Conservation (phyloP, 176 grass and related monocot species). For the Oryza australiensis region DNA sequence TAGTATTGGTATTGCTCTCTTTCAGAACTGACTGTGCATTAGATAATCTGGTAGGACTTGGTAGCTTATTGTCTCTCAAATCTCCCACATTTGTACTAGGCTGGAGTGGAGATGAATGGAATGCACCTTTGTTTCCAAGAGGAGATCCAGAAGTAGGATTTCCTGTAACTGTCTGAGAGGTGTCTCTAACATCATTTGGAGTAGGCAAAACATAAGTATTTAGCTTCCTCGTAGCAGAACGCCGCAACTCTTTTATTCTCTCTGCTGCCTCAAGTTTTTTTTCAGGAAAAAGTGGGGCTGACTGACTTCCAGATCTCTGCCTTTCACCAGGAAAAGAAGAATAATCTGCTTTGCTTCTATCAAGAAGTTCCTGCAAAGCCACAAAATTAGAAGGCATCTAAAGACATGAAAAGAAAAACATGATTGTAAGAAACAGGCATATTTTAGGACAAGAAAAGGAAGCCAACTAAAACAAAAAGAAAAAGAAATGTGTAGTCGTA, state of each 20-base stretch:
- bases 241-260: constrained; percentile 59
- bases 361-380: constrained; percentile 62
- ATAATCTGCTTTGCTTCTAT: constrained; percentile 62
- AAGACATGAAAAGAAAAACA: constrained; percentile 1
- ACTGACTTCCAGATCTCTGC: constrained; percentile 64
- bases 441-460: not conserved
- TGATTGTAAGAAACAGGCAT: not conserved
- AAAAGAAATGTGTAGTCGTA: not conserved
- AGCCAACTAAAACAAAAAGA: not conserved
- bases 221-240: constrained; percentile 73
- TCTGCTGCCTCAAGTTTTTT: constrained; percentile 71
- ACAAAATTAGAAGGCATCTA: not conserved
- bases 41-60: constrained; percentile 58
- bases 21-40: constrained; percentile 66
- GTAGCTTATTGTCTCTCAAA: constrained; percentile 59
- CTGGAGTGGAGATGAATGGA: constrained; percentile 73
- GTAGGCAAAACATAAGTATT: constrained; percentile 90
- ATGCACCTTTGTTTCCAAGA: constrained; percentile 49
- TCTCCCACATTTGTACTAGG: constrained; percentile 62
- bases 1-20: constrained; percentile 75
- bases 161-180: constrained; percentile 42
- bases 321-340: constrained; percentile 41
- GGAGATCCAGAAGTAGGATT: constrained; percentile 46
- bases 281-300: constrained; percentile 73
- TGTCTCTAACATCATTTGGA: constrained; percentile 57